phyloP scores from a whole-genome alignment of 78 protist species.

The Andalucia godoyi region DNA sequence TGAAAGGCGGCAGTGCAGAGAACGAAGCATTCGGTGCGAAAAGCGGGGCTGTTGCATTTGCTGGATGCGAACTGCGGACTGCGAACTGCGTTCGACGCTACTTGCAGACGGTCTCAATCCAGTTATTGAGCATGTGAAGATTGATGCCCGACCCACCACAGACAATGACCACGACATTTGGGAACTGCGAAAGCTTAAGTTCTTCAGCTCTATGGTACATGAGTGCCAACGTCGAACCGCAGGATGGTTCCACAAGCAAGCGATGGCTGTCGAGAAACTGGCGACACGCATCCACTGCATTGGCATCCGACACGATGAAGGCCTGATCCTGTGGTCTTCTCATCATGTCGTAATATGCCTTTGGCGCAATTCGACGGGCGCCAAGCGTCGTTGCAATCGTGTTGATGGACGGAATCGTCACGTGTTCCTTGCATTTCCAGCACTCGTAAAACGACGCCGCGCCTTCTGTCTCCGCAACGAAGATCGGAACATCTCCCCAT shows the following conservation, averaged over 20 bases:
- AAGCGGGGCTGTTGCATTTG: background rate
- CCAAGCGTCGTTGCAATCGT: slow-evolving; percentile 10
- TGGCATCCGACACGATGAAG: background rate
- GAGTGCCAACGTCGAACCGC: background rate
- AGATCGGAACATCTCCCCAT: slow-evolving; percentile 4
- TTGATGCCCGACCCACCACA: background rate
- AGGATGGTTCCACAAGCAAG: background rate
- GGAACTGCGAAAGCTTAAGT: background rate
- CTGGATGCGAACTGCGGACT: background rate
- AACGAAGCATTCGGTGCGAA: background rate
- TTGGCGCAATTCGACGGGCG: background rate
- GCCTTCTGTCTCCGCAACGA: slow-evolving; percentile 9
- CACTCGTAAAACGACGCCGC: background rate
- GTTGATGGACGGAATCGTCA: background rate
- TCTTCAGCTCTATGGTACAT: background rate
- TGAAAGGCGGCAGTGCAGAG: background rate
- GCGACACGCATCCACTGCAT: background rate
- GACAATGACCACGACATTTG: background rate
- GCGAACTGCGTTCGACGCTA: too few species aligned
- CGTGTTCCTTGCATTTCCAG: background rate
- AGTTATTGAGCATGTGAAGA: background rate
- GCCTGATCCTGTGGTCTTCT: background rate
- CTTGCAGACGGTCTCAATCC: background rate
- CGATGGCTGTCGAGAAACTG: background rate
- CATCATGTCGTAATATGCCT: too few species aligned